Conservation (phyloP, 1,284 basidiomycete genomes). For the Sanghuangporus weigelae region DNA sequence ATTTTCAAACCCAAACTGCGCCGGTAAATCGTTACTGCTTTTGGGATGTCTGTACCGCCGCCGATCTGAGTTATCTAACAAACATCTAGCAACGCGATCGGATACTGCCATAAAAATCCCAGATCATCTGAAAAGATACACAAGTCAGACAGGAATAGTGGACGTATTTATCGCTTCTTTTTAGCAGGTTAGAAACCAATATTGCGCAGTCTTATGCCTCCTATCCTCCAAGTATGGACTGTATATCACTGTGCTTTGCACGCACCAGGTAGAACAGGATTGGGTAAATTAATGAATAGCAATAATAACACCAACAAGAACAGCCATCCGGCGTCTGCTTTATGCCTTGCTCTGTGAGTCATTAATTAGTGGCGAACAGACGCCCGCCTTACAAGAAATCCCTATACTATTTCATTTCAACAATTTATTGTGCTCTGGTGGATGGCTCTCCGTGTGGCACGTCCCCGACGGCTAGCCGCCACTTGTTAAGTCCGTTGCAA, state of each 20-base stretch:
- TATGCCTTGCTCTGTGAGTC: background rate
- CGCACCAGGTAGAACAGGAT: background rate
- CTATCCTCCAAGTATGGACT: too few species aligned
- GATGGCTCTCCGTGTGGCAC: too few species aligned
- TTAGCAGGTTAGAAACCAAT: background rate
- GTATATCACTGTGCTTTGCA: background rate
- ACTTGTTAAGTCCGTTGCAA: too few species aligned
- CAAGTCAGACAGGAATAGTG: too few species aligned
- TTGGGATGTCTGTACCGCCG: background rate
- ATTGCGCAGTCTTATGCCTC: background rate
- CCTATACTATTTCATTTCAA: background rate
- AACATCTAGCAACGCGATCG: too few species aligned
- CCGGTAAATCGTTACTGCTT: background rate
- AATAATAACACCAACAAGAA: background rate
- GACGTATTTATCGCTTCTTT: too few species aligned
- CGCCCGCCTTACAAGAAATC: background rate
- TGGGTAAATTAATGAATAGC: background rate
- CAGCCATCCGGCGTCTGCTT: background rate
- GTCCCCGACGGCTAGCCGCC: too few species aligned
- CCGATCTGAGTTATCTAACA: background rate
- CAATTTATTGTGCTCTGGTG: too few species aligned
- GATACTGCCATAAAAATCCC: too few species aligned
- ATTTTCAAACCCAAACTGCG: background rate
- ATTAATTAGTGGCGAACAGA: background rate
- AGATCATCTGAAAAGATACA: too few species aligned